These are phyloP conservation scores for Pseudogymnoascus sp. DNA, from an alignment of 2,329 filamentous ascomycete species.

Conservation along the genomic window DNA sequence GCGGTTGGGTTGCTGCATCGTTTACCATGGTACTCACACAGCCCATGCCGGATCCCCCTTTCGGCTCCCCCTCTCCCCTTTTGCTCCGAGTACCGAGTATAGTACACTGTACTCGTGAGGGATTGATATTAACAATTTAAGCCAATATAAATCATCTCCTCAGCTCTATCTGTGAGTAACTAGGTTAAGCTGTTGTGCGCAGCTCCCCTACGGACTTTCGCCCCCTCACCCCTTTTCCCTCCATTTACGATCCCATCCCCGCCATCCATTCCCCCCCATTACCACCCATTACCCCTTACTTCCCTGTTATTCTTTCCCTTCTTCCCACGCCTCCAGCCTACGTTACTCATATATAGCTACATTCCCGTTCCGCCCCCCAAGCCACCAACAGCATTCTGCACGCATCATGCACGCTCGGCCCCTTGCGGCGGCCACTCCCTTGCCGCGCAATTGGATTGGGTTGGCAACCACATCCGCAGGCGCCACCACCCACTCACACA, in stretches of 20 bases:
- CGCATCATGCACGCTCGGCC: not conserved
- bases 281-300: too few species aligned
- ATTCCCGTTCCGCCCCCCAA: not conserved
- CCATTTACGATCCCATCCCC: not conserved
- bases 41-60: not conserved
- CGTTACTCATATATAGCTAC: not conserved
- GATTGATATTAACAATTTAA: not conserved
- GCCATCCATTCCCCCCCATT: not conserved
- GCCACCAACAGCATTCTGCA: not conserved
- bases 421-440: not conserved
- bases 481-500: not conserved
- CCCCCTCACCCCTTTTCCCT: not conserved
- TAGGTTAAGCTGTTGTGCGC: not conserved
- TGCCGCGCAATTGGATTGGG: not conserved
- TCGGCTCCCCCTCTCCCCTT: not conserved
- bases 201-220: not conserved
- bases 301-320: not conserved
- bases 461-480: not conserved
- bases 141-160: not conserved
- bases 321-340: not conserved
- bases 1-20: not conserved
- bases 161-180: not conserved
- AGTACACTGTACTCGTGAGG: not conserved
- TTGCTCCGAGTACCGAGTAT: not conserved
- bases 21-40: constrained; percentile 1